Base-by-base conservation (phyloP, 1,139 yeast genomes). In the Meyerozyma carpophila region DNA sequence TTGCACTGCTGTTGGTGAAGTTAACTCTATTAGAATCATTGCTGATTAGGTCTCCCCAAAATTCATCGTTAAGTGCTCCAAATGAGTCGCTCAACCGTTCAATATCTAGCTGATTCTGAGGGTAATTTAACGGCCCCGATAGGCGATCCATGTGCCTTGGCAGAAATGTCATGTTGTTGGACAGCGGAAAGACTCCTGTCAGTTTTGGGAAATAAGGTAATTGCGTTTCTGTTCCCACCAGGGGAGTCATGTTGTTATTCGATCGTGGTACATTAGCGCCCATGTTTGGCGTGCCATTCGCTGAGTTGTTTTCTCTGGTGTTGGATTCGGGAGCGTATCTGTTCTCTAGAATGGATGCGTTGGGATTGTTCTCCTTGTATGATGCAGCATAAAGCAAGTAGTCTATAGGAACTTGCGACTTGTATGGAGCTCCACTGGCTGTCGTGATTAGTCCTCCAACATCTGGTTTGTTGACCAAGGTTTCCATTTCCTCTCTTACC, bases 11-110 rank as follows among this genome's bases (percentile, higher is more conserved):
- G 46, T 56, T 65, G n/a, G 69, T 59, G 43, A 70, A 66, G 47
- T 68, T 65, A 40, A 70, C 58, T 44, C 62, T 59, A 51, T 70
- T 69, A 8, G 68, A 52, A 40, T 59, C 67, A 1, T 71, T 58
- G 44, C 68, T 64, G 37, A 71, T 56, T 38, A 71, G 59, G 47
- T 71, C 72, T 8, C 68, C 59, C 77, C 77, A 71, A 47, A 70
- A 71, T 46, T 71, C 77, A 49, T 70, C 77, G 40, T 70, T 68
- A 14, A 71, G 57, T 14, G 67, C 62, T 50, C 58, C 54, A 42
- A 63, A 61, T 24, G 65, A 59, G 41, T 58, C 58, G 42, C 67
- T 71, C 26, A 67, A 47, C 43, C 61, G 66, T 42, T 48, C 47
- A 11, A 52, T 9, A 5, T 10, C 37, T 11, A 34, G n/a, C 26